Evolutionary conservation across 805 yeast species (phyloP).

Genomic region (Barnettozyma sp.): DNA sequence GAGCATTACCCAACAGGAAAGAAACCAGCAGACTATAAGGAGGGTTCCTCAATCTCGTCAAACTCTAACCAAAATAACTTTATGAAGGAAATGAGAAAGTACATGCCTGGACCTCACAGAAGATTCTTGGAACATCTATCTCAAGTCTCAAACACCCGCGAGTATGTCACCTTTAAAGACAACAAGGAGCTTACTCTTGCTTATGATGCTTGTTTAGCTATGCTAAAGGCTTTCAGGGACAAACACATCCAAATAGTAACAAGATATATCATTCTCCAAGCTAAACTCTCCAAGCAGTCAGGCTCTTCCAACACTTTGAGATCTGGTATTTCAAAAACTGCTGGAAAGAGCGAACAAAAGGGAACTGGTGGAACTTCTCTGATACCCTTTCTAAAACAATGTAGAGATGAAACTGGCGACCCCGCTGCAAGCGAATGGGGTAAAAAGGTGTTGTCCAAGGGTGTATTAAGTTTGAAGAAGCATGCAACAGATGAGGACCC

Average conservation of each 20-base stretch:
- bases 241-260: conserved; percentile 92
- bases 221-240: conserved; percentile 83
- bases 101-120: conserved; percentile 87
- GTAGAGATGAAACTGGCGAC: conserved; percentile 93
- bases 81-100: conserved; percentile 75
- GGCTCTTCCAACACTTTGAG: conserved; percentile 56
- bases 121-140: conserved; percentile 61
- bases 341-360: conserved; percentile 47
- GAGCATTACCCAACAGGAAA: conserved; percentile 77
- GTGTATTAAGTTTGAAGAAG: conserved; percentile 30
- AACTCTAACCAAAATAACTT: conserved; percentile 39
- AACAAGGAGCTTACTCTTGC: conserved; percentile 57
- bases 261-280: conserved; percentile 76
- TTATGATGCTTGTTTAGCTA: conserved; percentile 85
- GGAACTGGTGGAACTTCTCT: conserved; percentile 96
- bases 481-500: conserved; percentile 7
- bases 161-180: conserved; percentile 46
- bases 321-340: conserved; percentile 49
- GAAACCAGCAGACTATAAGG: conserved; percentile 24
- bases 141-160: conserved; percentile 51
- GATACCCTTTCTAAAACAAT: conserved; percentile 87
- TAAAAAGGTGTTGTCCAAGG: conserved; percentile 55
- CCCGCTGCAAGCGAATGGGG: conserved; percentile 95
- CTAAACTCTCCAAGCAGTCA: conserved; percentile 45
- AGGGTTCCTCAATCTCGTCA: conserved; percentile 19